Base-by-base conservation (phyloP, 2,329 filamentous ascomycete species). In the Phaeosphaeriaceae sp. region DNA sequence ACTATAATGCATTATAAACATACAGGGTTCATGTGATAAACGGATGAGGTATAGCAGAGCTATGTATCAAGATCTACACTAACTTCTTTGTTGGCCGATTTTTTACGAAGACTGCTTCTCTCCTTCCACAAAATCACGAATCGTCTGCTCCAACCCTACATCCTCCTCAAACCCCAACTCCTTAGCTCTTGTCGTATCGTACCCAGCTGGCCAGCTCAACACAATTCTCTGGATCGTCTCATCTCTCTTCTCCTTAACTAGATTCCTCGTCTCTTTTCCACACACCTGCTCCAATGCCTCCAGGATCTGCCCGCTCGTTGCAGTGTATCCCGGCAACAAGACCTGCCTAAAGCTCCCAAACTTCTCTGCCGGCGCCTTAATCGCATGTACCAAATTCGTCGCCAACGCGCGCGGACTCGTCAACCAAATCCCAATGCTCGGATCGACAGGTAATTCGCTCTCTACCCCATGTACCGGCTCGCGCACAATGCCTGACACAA, bases 401-500 rank as follows among this genome's bases (percentile, higher is more conserved):
- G 85, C 80, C 59, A 87, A 73, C 2, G 82, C 84, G 47, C 80
- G 79, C 7, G 85, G 85, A 48, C 82, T 85, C 57, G 83, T 85
- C 44, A 88, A 79, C 85, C 85, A 87, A 60, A 85, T 80, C 50
- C 85, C 79, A 48, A 86, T 84, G 44, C 82, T 79, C 56, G 80
- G 76, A 54, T 78, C 76, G 58, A 86, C 77, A 0, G 86, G 85
- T 17, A 88, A 67, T 27, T 81, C 73, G 46, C 80, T 82, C 62
- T 82, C 82, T 52, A 81, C 48, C 0, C 86, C 86, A 40, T 83
- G 79, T 67, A 89, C 79, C 0, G 87, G 86, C 76, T 89, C 87
- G 21, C 87, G 81, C 53, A 89, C 86, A 74, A 89, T 88, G 13
- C 87, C 87, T 0, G 83, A 87, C 10, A 88, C 78, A 66, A 89